These are phyloP conservation scores for Beverwykella pulmonaria DNA, from an alignment of 495 filamentous ascomycete species.

Conservation along the genomic window DNA sequence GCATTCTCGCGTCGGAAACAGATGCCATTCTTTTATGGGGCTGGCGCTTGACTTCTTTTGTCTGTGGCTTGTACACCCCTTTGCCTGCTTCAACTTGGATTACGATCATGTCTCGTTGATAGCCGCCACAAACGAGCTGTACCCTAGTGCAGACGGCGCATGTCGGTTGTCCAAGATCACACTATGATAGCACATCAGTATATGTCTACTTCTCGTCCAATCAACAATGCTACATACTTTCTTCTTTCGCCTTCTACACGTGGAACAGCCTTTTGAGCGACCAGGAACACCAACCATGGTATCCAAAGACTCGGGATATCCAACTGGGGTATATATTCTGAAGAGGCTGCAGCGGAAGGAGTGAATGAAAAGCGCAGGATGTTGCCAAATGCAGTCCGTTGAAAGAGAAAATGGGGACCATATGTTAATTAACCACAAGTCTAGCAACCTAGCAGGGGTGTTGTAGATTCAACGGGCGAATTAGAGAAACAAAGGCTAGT, in stretches of 20 bases:
- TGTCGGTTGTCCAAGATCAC: constrained; percentile 18
- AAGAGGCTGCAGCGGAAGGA: no score
- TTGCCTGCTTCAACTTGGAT: constrained; percentile 9
- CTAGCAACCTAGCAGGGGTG: no score
- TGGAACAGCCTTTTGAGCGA: constrained; percentile 24
- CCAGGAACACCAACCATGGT: constrained; percentile 30
- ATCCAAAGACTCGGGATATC: neutral
- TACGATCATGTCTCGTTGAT: constrained; percentile 20
- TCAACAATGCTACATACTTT: constrained; percentile 15
- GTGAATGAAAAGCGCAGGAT: neutral
- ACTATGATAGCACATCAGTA: constrained; percentile 8
- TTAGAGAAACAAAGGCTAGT: no score
- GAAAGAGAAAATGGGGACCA: no score
- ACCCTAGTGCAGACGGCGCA: constrained; percentile 20
- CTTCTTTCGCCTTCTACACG: constrained; percentile 21
- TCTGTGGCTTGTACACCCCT: neutral
- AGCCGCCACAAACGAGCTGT: constrained; percentile 20
- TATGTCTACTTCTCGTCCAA: no score
- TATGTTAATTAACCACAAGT: no score
- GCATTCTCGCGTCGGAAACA: neutral
- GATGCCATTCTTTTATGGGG: neutral
- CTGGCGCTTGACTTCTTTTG: neutral
- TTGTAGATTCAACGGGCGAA: no score
- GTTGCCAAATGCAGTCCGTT: neutral
- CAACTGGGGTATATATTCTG: neutral